A percentile compares a stretch with the other conserved stretches of the same genome.
Conservation (phyloP, 495 filamentous ascomycete genomes). For the Beverwykella pulmonaria region DNA sequence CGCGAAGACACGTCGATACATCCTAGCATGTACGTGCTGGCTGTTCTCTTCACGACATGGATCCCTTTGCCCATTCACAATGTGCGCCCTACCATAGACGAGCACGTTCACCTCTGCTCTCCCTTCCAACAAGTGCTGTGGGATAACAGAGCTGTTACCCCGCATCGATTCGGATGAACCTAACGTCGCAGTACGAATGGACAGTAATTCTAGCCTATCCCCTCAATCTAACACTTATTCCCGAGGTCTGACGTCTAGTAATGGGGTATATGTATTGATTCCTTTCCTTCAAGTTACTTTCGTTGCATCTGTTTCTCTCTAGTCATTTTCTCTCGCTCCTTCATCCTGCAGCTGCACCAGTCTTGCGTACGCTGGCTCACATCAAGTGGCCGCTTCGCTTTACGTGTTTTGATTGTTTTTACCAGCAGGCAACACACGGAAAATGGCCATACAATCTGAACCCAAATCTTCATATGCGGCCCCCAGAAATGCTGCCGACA, state of each 20-base stretch:
- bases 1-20: background rate
- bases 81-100: background rate
- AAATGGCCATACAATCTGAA: conserved; percentile 25
- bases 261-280: conserved; percentile 6
- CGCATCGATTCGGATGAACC: background rate
- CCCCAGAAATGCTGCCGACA: conserved; percentile 18
- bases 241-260: conserved; percentile 3
- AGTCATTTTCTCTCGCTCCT: background rate
- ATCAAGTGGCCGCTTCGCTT: background rate
- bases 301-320: background rate
- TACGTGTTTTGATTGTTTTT: background rate
- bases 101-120: background rate
- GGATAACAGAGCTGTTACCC: background rate
- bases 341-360: background rate
- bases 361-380: background rate
- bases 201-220: background rate
- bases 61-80: background rate
- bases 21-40: background rate
- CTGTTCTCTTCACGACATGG: background rate
- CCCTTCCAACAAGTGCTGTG: background rate
- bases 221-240: background rate
- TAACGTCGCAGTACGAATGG: background rate
- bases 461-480: conserved; percentile 1
- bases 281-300: conserved; percentile 7
- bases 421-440: background rate